Conservation (phyloP, 164 flowering plant genomes). For the Vitis rupestris region DNA sequence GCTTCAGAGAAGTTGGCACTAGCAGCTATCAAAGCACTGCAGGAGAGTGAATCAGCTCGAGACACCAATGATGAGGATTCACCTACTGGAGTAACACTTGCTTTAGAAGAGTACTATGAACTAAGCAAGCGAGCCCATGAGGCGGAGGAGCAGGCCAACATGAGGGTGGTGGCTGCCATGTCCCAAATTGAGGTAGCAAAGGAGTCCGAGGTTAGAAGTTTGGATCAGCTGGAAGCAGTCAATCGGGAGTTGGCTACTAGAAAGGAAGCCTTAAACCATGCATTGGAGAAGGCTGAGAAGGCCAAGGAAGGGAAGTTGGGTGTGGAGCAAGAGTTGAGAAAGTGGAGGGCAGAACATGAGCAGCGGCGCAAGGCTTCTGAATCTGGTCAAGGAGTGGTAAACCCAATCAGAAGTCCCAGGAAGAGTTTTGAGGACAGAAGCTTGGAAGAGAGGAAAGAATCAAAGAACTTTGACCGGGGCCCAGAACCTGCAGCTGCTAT, state of each 20-base stretch:
- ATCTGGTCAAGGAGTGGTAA: conserved; percentile 29
- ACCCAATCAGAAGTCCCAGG: conserved; percentile 35
- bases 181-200: conserved; percentile 73
- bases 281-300: conserved; percentile 69
- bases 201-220: conserved; percentile 61
- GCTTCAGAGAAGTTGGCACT: conserved; percentile 82
- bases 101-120: conserved; percentile 74
- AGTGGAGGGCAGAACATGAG: conserved; percentile 88
- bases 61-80: conserved; percentile 33
- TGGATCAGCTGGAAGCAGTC: conserved; percentile 64
- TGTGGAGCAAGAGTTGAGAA: conserved; percentile 85
- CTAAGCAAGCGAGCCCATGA: conserved; percentile 81
- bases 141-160: conserved; percentile 80
- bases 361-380: conserved; percentile 63
- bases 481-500: conserved; percentile 22
- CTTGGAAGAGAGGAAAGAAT: conserved; percentile 41
- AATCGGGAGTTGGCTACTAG: conserved; percentile 45
- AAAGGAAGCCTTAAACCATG: conserved; percentile 53
- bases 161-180: conserved; percentile 61
- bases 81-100: conserved; percentile 57
- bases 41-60: conserved; percentile 69
- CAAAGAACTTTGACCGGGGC: conserved; percentile 22
- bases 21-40: conserved; percentile 80
- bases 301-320: conserved; percentile 86
- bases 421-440: conserved; percentile 44